Base-by-base conservation (phyloP, 2,329 filamentous ascomycete genomes). In the Paraphoma chrysanthemicola region DNA sequence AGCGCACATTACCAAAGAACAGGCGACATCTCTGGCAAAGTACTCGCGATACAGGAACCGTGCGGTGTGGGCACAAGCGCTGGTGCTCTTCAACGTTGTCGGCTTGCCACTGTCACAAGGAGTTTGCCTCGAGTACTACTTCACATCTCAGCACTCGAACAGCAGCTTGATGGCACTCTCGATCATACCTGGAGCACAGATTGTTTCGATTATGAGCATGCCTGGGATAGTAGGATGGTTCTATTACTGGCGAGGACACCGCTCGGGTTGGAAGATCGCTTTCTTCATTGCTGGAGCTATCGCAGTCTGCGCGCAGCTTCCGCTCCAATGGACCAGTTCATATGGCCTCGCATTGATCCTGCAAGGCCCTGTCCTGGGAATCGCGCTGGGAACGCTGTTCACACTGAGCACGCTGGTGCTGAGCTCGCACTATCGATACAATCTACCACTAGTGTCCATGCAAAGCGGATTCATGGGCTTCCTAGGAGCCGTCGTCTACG, bases 371-470 rank as follows among this genome's bases (percentile, higher is more conserved):
- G 39, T 66, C 0, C 30, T 65, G 3, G 70, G 70, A 0, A 12
- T 44, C 4, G 54, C 53, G 1, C 46, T 72, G 1, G 71, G 71
- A 0, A 46, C 58, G 0, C 41, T 72, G 17, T 48, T 53, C 1
- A 56, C 60, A 1, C 8, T 64, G 0, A 56, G 59, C 4, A 61
- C 54, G 8, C 45, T 64, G 1, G 56, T 56, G 4, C 57, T 71
- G 1, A 63, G 62, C 1, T 54, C 53, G 2, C 71, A 73, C 39
- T 73, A 68, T 46, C 56, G 49, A 18, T 54, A 62, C 36, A 55
- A 72, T 11, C 28, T 69, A 3, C 70, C 76, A 1, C 62, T 77
- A 3, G 75, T 75, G 39, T 76, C 73, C 3, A 67, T 74, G 36
- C 72, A 75, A 9, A 69, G 74, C 0, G 60, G 58, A 0, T 65